Base-by-base conservation (phyloP, 139 green algal species). In the Chlamydomonas sp. region DNA sequence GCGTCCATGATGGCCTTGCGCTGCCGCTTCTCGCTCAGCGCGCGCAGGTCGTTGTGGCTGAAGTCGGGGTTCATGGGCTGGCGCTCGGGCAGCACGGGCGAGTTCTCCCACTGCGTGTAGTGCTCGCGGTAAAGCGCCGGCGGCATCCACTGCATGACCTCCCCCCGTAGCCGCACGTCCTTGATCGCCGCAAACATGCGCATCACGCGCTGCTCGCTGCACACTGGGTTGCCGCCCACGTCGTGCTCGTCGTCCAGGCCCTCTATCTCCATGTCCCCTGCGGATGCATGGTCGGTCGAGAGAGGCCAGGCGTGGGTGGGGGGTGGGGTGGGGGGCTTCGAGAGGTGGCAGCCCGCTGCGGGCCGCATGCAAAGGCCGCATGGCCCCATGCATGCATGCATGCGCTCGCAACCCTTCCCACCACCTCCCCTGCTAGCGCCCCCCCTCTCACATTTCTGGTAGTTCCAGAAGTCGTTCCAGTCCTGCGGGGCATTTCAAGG, bases 121-220 rank as follows among this genome's bases (percentile, higher is more conserved):
- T 67, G 59, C 58, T 75, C 48, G 43, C 70, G 22, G 33, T 26
- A 30, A 5, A 31, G 67, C 34, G 70, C 38, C 33, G 72, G 34
- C 39, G 66, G 54, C 29, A 73, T 35, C 0, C 65, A 62, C 58
- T 82, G 70, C 28, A 69, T 30, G 29, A 78, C 71, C 34, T 78
- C 67, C 0, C 50, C 30, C 35, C 48, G 61, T 5, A 16, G 58
- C 37, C 67, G 63, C 48, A 54, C 62, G 35, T 71, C 35, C 5
- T 49, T 35, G 20, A 71, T 58, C 35, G 63, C 71, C 16, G n/a
- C 33, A 16, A 76, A 13, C 35, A 71, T 35, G 34, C 50, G 28
- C 36, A 66, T 34, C 30, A 58, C 34, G 6, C 62, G 48, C 30
- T 76, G 62, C 13, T 36, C 3, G 8, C 13, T 35, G 2, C 29